phyloP scores from a whole-genome alignment of 2,329 filamentous ascomycete species.

The Colletotrichum cuscutae region DNA sequence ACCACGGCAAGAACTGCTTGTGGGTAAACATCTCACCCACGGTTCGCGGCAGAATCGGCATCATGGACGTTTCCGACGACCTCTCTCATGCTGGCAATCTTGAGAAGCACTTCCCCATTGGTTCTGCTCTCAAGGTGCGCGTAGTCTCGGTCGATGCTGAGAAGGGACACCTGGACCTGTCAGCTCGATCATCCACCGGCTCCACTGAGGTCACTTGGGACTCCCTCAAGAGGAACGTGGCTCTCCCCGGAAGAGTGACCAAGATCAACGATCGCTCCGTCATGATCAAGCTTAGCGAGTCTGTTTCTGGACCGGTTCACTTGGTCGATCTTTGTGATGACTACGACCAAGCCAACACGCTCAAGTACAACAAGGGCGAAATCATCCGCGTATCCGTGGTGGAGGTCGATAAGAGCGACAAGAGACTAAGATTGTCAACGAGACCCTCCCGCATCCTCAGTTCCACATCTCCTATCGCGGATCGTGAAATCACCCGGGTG shows the following conservation, averaged over 20 bases:
- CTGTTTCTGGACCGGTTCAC: constrained; percentile 81
- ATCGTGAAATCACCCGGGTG: constrained; percentile 79
- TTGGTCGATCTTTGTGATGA: constrained; percentile 88
- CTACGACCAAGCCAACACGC: constrained; percentile 82
- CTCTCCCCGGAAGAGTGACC: constrained; percentile 85
- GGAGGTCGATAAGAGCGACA: constrained; percentile 83
- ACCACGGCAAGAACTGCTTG: constrained; percentile 79
- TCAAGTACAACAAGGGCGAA: constrained; percentile 83
- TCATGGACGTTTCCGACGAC: constrained; percentile 89
- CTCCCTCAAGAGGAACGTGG: constrained; percentile 80
- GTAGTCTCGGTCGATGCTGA: constrained; percentile 79
- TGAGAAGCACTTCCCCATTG: constrained; percentile 83
- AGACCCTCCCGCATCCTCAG: constrained; percentile 90
- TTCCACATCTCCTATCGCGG: constrained; percentile 82
- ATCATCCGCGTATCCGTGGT: constrained; percentile 89
- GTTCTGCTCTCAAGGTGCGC: constrained; percentile 85
- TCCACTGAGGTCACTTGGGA: constrained; percentile 72
- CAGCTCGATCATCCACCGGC: constrained; percentile 73
- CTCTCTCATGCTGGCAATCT: constrained; percentile 81
- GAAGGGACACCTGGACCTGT: constrained; percentile 83
- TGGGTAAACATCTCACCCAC: constrained; percentile 94
- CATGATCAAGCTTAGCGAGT: constrained; percentile 85
- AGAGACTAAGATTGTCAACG: constrained; percentile 82
- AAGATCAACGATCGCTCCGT: constrained; percentile 87
- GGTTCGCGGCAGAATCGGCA: constrained; percentile 83